Evolutionary conservation across 1,139 yeast genomes (phyloP), one percentile per base, ranked within the genome.

Genomic region (Hyphopichia fennica): DNA sequence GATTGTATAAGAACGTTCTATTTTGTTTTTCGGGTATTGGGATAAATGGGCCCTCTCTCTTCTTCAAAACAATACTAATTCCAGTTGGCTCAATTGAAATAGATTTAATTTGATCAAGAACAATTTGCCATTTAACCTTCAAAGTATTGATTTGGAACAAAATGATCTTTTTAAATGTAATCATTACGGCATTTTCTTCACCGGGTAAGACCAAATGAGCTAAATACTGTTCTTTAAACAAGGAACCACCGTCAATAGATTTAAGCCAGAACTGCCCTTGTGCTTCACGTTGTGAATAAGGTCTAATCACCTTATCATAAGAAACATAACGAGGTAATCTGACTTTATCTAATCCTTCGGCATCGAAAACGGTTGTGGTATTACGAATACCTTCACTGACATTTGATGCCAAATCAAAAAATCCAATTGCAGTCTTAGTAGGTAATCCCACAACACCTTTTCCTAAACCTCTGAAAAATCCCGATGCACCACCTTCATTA

Each of bases 221-320:
- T 46, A 93, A 69, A 56, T 93, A 95, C 28, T 72, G 70, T 54
- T 93, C 97, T 44, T 74, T 72, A 50, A 81, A 77, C 57, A 70
- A 88, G 37, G 77, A 67, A 1, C 97, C 98, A 38, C 95, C 95
- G 57, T 87, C 87, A 23, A 88, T 79, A 9, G 82, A 74, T 63
- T 88, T 90, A 47, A 93, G 72, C 95, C 98, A 89, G 54, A 76
- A 87, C 60, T 93, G 97, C 4, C 99, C 99, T 52, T 90, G 95
- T 0, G 98, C 87, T 51, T 89, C 96, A 42, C 95, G 72, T 49
- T 80, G 81, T n/a, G 84, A 79, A 60, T 79, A 95, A 1, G 95
- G 86, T 31, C 84, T 72, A 15, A 91, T 77, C 3, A 89, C 74
- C 8, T 85, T 82, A 54, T 87, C 90, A 40, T 75, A 75, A 14